Conservation (phyloP, 192 early-diverging fungal genomes). For the Podila minutissima region DNA sequence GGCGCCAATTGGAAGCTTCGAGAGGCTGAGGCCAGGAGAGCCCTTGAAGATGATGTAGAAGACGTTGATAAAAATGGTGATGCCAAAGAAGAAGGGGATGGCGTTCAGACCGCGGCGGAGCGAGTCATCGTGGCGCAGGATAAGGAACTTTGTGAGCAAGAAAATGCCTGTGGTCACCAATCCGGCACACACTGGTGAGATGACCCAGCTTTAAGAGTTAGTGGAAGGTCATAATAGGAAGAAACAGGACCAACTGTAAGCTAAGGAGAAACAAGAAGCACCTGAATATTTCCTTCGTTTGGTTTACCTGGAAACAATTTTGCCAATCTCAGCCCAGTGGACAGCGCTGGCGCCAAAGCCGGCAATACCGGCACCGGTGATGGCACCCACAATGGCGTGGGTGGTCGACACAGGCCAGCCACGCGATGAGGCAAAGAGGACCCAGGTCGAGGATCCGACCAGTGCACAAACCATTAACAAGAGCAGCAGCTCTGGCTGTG, state of each 20-base stretch:
- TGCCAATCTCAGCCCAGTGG: constrained; percentile 60
- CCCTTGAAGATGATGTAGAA: constrained; percentile 82
- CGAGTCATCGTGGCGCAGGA: constrained; percentile 68
- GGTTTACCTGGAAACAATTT: constrained; percentile 7
- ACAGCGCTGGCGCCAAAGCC: constrained; percentile 72
- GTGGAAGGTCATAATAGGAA: constrained; percentile 56
- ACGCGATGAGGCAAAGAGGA: constrained; percentile 71
- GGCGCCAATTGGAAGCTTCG: constrained; percentile 53
- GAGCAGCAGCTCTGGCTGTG: constrained; percentile 79
- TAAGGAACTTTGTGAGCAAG: constrained; percentile 70
- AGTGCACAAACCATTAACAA: constrained; percentile 84
- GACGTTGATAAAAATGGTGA: constrained; percentile 70
- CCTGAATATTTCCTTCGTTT: neutral
- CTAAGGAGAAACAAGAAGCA: neutral
- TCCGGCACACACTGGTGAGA: constrained; percentile 76
- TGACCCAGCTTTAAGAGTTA: constrained; percentile 71
- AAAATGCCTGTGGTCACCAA: constrained; percentile 71
- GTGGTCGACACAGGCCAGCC: constrained; percentile 88
- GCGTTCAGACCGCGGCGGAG: constrained; percentile 71
- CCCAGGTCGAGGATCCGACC: constrained; percentile 81
- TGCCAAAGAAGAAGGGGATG: constrained; percentile 78
- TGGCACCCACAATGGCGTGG: constrained; percentile 85
- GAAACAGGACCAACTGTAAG: too few species aligned
- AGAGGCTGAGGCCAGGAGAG: constrained; percentile 58
- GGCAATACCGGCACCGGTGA: constrained; percentile 80